phyloP scores from a whole-genome alignment of 768 basidiomycete species.

The Phaeotremella fagi region DNA sequence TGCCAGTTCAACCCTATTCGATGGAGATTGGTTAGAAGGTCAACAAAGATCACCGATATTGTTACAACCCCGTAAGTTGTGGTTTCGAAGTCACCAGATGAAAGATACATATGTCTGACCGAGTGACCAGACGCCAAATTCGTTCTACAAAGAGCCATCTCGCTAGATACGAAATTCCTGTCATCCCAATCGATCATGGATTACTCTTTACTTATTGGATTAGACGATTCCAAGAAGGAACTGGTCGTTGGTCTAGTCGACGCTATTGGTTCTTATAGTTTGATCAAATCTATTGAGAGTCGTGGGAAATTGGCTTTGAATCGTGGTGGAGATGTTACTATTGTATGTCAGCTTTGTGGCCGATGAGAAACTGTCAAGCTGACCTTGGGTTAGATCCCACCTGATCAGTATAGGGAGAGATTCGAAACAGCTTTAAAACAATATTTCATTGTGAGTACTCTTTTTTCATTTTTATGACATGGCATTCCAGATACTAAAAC shows the following conservation, averaged over 20 bases:
- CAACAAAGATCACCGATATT: conserved; percentile 64
- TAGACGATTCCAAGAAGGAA: conserved; percentile 63
- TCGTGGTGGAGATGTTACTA: conserved; percentile 63
- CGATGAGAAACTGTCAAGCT: neutral
- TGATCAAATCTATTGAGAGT: conserved; percentile 80
- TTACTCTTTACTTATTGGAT: conserved; percentile 71
- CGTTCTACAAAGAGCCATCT: conserved; percentile 66
- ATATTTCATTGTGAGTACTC: conserved; percentile 58
- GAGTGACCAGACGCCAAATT: conserved; percentile 57
- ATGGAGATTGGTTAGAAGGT: conserved; percentile 80
- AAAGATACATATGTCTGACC: neutral
- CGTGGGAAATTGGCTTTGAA: conserved; percentile 74
- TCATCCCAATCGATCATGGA: conserved; percentile 78
- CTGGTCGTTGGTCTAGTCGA: conserved; percentile 77
- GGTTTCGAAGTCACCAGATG: neutral
- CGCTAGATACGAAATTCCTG: conserved; percentile 67
- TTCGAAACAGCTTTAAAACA: conserved; percentile 67
- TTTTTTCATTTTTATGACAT: neutral
- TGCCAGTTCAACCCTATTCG: conserved; percentile 63
- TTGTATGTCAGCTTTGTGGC: conserved; percentile 44
- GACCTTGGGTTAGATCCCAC: conserved; percentile 54
- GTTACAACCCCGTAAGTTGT: conserved; percentile 55
- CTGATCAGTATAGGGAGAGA: conserved; percentile 70
- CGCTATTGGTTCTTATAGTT: conserved; percentile 79
- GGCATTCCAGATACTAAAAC: neutral